A percentile compares a stretch with the other conserved stretches of the same genome.
phyloP scores from a whole-genome alignment of 257 asterid genomes.

The Jaltomata sinuosa region DNA sequence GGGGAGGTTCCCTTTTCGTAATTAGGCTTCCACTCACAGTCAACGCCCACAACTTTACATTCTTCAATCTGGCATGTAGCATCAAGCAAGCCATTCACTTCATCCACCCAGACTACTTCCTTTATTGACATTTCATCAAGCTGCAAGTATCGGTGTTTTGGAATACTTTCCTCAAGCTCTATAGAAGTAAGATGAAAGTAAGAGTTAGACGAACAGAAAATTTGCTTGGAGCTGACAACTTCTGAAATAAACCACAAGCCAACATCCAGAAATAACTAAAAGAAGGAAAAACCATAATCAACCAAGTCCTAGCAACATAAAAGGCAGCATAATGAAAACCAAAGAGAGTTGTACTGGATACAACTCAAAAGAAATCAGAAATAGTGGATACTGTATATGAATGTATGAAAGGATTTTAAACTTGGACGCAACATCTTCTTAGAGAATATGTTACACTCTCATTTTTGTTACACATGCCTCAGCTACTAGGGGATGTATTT shows the following conservation, averaged over 20 bases:
- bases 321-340: not conserved
- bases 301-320: not conserved
- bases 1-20: slow-evolving; percentile 68
- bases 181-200: slow-evolving; percentile 7
- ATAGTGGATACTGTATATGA: too few relatives aligned
- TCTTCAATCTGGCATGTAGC: slow-evolving; percentile 59
- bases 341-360: too few relatives aligned
- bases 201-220: not conserved
- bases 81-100: slow-evolving; percentile 36
- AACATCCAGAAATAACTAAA: not conserved
- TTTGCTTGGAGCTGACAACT: not conserved
- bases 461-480: too few relatives aligned
- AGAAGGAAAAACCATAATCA: not conserved
- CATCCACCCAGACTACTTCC: slow-evolving; percentile 83
- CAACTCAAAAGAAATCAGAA: too few relatives aligned
- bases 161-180: slow-evolving; percentile 44
- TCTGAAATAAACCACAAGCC: not conserved
- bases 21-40: slow-evolving; percentile 96
- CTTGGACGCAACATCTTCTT: too few relatives aligned
- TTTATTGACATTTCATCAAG: slow-evolving; percentile 65
- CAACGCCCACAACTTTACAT: slow-evolving; percentile 82
- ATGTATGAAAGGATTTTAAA: too few relatives aligned
- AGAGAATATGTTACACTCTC: too few relatives aligned
- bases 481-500: too few relatives aligned
- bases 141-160: slow-evolving; percentile 43